Conservation (phyloP, 1,139 yeast species). For the Candida smagusa region DNA sequence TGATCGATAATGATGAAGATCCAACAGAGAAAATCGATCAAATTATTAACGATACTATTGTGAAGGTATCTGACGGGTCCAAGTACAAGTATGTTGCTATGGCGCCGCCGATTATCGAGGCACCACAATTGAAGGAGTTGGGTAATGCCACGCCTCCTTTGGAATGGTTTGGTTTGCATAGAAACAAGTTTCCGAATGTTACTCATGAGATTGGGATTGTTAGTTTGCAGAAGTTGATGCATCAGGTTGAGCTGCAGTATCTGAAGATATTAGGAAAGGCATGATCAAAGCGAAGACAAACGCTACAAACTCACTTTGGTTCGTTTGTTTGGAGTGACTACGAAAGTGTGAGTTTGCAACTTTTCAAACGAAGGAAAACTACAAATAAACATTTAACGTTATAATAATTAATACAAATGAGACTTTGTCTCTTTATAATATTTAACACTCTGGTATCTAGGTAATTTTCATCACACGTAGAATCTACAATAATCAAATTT, state of each 20-base stretch:
- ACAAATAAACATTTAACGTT: too few species aligned
- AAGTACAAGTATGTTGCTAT: constrained; percentile 63
- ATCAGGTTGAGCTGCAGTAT: constrained; percentile 54
- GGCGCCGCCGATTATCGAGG: constrained; percentile 76
- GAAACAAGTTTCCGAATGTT: constrained; percentile 78
- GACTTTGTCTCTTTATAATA: too few species aligned
- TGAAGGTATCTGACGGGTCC: constrained; percentile 59
- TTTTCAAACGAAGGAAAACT: too few species aligned
- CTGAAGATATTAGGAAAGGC: constrained; percentile 45
- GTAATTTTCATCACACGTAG: too few species aligned
- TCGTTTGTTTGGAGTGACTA: too few species aligned
- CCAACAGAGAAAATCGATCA: constrained; percentile 38
- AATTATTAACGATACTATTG: constrained; percentile 55
- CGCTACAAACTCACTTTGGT: too few species aligned
- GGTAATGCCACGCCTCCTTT: constrained; percentile 98
- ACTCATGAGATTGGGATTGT: constrained; percentile 80
- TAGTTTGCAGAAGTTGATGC: constrained; percentile 68
- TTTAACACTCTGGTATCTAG: too few species aligned
- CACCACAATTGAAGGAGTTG: constrained; percentile 84
- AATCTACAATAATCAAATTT: background rate
- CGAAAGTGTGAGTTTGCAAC: too few species aligned
- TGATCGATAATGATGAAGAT: constrained; percentile 26
- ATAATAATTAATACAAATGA: too few species aligned
- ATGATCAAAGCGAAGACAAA: too few species aligned
- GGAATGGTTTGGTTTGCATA: constrained; percentile 95